phyloP scores from a whole-genome alignment of 441 rosid genomes.

The Syzygium syzygioides region DNA sequence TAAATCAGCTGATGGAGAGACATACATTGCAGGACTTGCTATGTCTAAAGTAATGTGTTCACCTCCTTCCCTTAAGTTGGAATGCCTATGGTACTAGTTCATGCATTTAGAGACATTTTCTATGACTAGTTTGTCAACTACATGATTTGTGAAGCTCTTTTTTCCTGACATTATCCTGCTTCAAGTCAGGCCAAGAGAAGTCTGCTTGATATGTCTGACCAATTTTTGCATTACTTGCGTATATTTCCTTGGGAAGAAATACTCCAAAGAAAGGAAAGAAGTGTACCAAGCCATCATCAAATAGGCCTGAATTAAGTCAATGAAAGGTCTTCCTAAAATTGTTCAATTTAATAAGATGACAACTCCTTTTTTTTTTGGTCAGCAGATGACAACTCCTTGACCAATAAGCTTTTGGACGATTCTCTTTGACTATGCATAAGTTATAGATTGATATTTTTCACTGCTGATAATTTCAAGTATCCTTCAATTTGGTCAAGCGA shows the following conservation, averaged over 20 bases:
- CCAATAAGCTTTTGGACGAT: background rate
- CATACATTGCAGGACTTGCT: constrained; percentile 76
- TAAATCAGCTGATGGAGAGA: constrained; percentile 55
- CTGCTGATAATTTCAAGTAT: background rate
- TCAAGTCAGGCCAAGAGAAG: background rate
- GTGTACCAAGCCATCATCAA: background rate
- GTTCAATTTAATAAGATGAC: background rate
- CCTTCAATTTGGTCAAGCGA: background rate
- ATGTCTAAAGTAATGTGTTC: constrained; percentile 67
- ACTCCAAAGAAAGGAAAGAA: background rate
- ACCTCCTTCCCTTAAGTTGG: background rate
- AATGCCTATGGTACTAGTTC: background rate
- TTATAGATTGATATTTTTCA: background rate
- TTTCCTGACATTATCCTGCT: background rate
- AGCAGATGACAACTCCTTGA: background rate
- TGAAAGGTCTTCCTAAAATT: background rate
- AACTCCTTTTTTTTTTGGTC: background rate
- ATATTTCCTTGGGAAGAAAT: background rate
- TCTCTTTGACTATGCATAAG: background rate
- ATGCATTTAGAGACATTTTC: background rate
- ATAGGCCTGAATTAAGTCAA: background rate
- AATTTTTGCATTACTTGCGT: background rate
- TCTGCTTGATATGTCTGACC: background rate
- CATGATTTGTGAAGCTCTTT: background rate
- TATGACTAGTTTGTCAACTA: background rate